Evolutionary conservation across 1,139 yeast species (phyloP), one percentile per base, ranked within the genome.

Genomic region (Scheffersomyces lignicola): DNA sequence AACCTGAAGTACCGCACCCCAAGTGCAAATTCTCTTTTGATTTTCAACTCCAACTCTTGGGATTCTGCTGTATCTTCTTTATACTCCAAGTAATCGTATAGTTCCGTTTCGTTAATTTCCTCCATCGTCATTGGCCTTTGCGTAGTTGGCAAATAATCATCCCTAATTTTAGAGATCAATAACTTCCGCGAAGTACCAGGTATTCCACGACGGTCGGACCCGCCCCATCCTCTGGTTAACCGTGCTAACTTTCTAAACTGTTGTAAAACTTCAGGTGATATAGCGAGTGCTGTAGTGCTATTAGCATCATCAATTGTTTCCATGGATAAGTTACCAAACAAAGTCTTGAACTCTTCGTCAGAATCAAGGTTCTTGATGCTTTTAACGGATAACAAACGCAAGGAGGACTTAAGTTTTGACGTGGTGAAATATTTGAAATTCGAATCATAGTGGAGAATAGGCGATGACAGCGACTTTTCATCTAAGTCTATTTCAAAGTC

Each of bases 211-310:
- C 82, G 78, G 51, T 86, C 95, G 45, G 78, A 76, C 0, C 95
- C 95, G 32, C 89, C 83, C 94, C 95, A 87, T 14, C 88, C 88
- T 46, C 86, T 70, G 1, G 85, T 78, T 18, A 82, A 59, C 39
- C 79, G 70, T 8, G 83, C 79, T 44, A 83, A 45, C 41, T 74
- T 70, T 47, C 78, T 81, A 44, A 81, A 77, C 48, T 80, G 87
- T 35, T 71, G 76, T 38, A 83, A 59, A 9, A 79, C 72, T 44
- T 83, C 89, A 1, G 89, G 89, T 0, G 84, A 70, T 2, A 78
- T 71, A 20, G 83, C 78, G 21, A 74, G 52, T 1, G 82, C 67
- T 1, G 81, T 64, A 4, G 81, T 67, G 6, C 84, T 73, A 45
- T 83, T 86, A 1, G 88, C 90, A 55, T 83, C 92, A 36, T 80